Conservation (phyloP, 2,329 filamentous ascomycete species). For the Fusarium staphyleae region DNA sequence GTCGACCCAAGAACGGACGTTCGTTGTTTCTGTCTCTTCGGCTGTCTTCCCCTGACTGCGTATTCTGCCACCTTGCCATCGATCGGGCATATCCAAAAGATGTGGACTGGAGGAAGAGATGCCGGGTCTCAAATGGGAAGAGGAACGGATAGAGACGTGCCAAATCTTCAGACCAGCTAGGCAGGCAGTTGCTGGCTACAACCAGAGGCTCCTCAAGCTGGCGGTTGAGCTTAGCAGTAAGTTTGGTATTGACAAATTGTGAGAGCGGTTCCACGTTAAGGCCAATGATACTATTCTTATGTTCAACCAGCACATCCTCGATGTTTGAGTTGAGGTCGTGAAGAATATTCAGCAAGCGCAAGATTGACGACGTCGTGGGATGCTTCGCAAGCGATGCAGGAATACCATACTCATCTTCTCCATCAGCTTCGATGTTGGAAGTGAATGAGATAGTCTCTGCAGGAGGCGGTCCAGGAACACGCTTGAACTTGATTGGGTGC, state of each 20-base stretch:
- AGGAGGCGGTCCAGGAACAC: constrained; percentile 82
- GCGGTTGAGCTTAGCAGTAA: constrained; percentile 96
- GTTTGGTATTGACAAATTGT: constrained; percentile 97
- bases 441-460: constrained; percentile 71
- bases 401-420: constrained; percentile 66
- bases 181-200: constrained; percentile 94
- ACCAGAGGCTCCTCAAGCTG: constrained; percentile 97
- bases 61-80: constrained; percentile 97
- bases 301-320: constrained; percentile 85
- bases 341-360: constrained; percentile 86
- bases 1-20: constrained; percentile 84
- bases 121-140: constrained; percentile 96
- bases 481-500: constrained; percentile 90
- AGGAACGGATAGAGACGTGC: constrained; percentile 94
- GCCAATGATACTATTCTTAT: constrained; percentile 69
- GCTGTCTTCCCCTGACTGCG: constrained; percentile 80
- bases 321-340: constrained; percentile 93
- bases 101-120: constrained; percentile 96
- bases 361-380: constrained; percentile 83
- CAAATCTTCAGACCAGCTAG: constrained; percentile 94
- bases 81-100: constrained; percentile 97
- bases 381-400: constrained; percentile 84
- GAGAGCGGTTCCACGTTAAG: constrained; percentile 83
- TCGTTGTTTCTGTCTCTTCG: constrained; percentile 88
- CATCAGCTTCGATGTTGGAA: constrained; percentile 53